Conservation (phyloP, 495 filamentous ascomycete genomes). For the Daldinia vernicosa region DNA sequence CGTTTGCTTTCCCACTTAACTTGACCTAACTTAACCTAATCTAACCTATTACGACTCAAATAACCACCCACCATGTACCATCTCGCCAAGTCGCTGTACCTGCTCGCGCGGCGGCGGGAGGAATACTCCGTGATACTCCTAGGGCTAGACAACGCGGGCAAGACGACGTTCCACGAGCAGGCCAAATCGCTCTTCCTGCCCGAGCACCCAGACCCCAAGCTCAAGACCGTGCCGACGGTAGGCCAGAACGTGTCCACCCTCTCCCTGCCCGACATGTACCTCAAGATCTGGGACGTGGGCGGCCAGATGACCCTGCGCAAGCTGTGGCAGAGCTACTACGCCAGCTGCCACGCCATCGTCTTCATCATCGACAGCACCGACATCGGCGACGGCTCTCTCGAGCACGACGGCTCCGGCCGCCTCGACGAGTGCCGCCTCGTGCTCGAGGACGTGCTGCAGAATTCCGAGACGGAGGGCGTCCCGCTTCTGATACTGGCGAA, state of each 20-base stretch:
- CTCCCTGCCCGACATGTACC: slow-evolving; percentile 86
- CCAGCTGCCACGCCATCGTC: slow-evolving; percentile 92
- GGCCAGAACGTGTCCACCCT: slow-evolving; percentile 96
- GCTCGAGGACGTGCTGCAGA: slow-evolving; percentile 84
- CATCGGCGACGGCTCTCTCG: slow-evolving; percentile 79
- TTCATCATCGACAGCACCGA: slow-evolving; percentile 96
- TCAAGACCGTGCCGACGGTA: slow-evolving; percentile 91
- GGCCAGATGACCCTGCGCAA: slow-evolving; percentile 88
- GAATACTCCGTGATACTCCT: slow-evolving; percentile 98
- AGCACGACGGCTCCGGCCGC: slow-evolving; percentile 65
- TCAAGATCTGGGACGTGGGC: slow-evolving; percentile 98
- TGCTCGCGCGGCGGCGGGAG: slow-evolving; percentile 94
- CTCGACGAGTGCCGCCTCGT: slow-evolving; percentile 90
- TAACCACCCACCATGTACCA: slow-evolving; percentile 74
- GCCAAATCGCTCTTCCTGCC: slow-evolving; percentile 87
- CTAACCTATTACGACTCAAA: background rate
- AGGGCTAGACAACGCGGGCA: slow-evolving; percentile 97
- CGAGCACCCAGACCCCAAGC: slow-evolving; percentile 64
- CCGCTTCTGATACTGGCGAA: slow-evolving; percentile 94
- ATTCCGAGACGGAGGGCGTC: slow-evolving; percentile 85
- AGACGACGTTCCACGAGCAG: slow-evolving; percentile 97
- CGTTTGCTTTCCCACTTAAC: background rate
- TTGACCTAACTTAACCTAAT: background rate
- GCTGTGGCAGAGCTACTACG: slow-evolving; percentile 96
- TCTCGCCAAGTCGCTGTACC: slow-evolving; percentile 92